These are phyloP conservation scores for Azolla pinnata DNA, from an alignment of 75 land plant genomes.

Conservation along the genomic window DNA sequence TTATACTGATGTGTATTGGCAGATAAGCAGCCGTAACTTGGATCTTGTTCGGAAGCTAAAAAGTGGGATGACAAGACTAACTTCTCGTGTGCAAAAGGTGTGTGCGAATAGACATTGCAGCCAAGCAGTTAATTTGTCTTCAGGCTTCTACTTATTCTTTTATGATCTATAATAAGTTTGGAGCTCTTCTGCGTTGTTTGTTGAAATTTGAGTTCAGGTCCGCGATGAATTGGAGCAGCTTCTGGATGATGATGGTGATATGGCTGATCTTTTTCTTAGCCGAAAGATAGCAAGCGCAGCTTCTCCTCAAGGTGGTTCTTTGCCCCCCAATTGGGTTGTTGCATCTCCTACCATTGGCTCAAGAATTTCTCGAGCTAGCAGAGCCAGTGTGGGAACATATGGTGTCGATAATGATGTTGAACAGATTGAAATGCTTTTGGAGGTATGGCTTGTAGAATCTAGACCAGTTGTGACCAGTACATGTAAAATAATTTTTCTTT, in stretches of 20 bases:
- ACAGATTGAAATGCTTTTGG: conserved; percentile 94
- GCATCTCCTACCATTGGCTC: conserved; percentile 87
- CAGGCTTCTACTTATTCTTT: no score
- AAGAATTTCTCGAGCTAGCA: conserved; percentile 74
- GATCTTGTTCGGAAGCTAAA: conserved; percentile 92
- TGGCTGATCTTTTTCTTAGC: conserved; percentile 90
- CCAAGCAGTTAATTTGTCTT: no score
- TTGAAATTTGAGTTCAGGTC: conserved; percentile 53
- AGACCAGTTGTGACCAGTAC: not conserved
- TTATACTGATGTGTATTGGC: conserved; percentile 1
- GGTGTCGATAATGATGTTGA: conserved; percentile 89
- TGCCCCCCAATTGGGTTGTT: conserved; percentile 55
- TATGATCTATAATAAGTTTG: no score
- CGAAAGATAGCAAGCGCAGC: conserved; percentile 59
- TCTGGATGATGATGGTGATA: conserved; percentile 97
- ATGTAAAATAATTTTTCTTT: not conserved
- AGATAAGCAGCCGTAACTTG: conserved; percentile 96
- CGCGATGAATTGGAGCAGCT: conserved; percentile 98
- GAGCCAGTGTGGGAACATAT: conserved; percentile 60
- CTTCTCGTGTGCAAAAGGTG: conserved; percentile 98
- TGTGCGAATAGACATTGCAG: no score
- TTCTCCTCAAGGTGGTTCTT: conserved; percentile 65
- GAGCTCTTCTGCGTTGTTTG: no score
- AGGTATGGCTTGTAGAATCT: conserved; percentile 35
- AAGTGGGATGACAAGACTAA: conserved; percentile 97